Evolutionary conservation across 2,329 filamentous ascomycete species (phyloP).

Genomic region (Arthrobotrys megalospora): DNA sequence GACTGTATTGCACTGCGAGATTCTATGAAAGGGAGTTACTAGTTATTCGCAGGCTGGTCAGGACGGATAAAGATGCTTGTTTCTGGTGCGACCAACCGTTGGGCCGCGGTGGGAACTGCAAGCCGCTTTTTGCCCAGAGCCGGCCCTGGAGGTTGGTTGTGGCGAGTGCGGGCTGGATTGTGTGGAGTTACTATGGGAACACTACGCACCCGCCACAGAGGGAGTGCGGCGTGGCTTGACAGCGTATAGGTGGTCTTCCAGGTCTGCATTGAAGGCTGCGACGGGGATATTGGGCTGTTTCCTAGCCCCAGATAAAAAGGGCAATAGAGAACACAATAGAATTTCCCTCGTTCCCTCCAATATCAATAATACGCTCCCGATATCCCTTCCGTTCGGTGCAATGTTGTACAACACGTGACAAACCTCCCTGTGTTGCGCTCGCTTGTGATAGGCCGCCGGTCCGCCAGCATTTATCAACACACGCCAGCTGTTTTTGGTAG

Average conservation of each 20-base stretch:
- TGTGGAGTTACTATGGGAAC: slow-evolving; percentile 44
- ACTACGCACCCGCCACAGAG: slow-evolving; percentile 27
- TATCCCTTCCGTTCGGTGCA: no score
- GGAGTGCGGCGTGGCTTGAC: slow-evolving; percentile 7
- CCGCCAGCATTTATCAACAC: background rate
- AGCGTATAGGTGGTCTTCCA: no score
- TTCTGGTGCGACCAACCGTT: slow-evolving; percentile 36
- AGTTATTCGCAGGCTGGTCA: background rate
- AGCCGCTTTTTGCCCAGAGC: background rate
- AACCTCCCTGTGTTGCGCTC: background rate
- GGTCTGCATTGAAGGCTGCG: no score
- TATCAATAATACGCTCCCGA: no score
- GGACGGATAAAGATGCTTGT: slow-evolving; percentile 48
- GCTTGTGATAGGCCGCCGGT: background rate
- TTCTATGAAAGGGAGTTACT: no score
- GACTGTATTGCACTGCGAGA: background rate
- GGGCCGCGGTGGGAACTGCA: slow-evolving; percentile 23
- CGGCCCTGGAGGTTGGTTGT: slow-evolving; percentile 21
- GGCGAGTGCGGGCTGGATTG: slow-evolving; percentile 5
- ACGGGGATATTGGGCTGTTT: no score
- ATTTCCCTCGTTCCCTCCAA: no score
- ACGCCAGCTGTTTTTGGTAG: slow-evolving; percentile 29
- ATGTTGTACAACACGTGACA: no score
- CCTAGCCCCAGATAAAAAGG: no score
- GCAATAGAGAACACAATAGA: no score